phyloP scores from a whole-genome alignment of 2,329 filamentous ascomycete species.

The Alternaria triticimaculans region DNA sequence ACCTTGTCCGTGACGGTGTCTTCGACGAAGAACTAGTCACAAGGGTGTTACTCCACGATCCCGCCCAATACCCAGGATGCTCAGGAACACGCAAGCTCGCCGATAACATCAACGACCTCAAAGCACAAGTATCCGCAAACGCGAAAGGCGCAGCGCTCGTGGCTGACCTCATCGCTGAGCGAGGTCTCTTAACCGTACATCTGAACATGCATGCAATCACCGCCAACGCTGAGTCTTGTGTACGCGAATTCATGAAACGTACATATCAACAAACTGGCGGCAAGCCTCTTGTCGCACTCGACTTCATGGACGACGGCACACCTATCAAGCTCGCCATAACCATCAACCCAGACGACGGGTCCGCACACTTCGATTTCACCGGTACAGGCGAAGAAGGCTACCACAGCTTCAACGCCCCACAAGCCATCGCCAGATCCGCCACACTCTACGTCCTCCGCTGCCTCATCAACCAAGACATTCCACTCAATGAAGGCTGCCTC shows the following conservation, averaged over 20 bases:
- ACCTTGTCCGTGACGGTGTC: slow-evolving; percentile 38
- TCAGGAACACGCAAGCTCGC: slow-evolving; percentile 38
- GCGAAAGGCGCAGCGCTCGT: slow-evolving; percentile 47
- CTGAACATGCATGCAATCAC: background rate
- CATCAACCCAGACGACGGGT: background rate
- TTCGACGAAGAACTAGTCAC: background rate
- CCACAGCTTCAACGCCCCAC: slow-evolving; percentile 48
- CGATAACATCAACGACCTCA: slow-evolving; percentile 48
- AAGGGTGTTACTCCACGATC: slow-evolving; percentile 18
- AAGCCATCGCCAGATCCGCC: slow-evolving; percentile 47
- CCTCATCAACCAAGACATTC: slow-evolving; percentile 41
- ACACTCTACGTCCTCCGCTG: slow-evolving; percentile 36
- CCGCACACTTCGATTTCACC: slow-evolving; percentile 50
- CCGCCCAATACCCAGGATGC: slow-evolving; percentile 39
- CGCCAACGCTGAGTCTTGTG: background rate
- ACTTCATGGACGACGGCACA: background rate
- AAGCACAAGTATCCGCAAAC: slow-evolving; percentile 46
- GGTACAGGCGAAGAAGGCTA: slow-evolving; percentile 48
- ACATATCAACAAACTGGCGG: background rate
- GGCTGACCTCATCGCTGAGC: slow-evolving; percentile 45
- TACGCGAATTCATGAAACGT: background rate
- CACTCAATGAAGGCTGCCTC: slow-evolving; percentile 46
- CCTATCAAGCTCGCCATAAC: background rate
- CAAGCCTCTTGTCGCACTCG: background rate
- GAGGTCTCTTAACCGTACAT: background rate